Evolutionary conservation across 2,329 filamentous ascomycete genomes (phyloP).

Genomic region (Fusarium sp.): DNA sequence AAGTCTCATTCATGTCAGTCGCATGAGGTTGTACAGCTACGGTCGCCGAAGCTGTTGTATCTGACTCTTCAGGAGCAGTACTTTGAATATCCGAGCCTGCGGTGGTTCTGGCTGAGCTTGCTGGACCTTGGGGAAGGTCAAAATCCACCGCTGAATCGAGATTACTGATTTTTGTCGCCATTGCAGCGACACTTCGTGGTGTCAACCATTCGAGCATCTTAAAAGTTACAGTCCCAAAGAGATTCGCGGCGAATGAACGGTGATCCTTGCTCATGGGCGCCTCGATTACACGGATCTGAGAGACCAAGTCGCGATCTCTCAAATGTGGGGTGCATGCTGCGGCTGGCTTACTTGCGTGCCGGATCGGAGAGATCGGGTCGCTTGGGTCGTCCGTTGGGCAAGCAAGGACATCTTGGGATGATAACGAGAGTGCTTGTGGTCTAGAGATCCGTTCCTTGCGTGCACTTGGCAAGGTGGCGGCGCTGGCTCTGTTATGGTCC

Average conservation of each 20-base stretch:
- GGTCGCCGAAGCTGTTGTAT: background rate
- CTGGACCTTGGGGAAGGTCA: background rate
- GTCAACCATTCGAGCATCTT: slow-evolving; percentile 79
- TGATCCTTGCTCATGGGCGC: slow-evolving; percentile 64
- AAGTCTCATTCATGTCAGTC: slow-evolving; percentile 1
- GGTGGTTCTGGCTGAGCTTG: background rate
- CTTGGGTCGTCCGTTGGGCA: background rate
- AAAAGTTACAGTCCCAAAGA: slow-evolving; percentile 73
- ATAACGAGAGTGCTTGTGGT: slow-evolving; percentile 9
- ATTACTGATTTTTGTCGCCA: slow-evolving; percentile 53
- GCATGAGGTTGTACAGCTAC: background rate
- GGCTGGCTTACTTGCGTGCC: background rate
- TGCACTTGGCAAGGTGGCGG: background rate
- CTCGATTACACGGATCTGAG: slow-evolving; percentile 56
- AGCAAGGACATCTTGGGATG: background rate
- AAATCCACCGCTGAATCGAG: slow-evolving; percentile 10
- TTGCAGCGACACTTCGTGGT: slow-evolving; percentile 63
- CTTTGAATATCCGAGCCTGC: background rate
- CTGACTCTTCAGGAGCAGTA: background rate
- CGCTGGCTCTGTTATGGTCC: slow-evolving; percentile 27
- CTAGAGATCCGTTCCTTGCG: slow-evolving; percentile 13
- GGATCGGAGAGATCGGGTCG: background rate
- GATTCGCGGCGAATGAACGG: slow-evolving; percentile 69
- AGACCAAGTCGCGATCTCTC: background rate
- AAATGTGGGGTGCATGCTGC: background rate